phyloP scores from a whole-genome alignment of 2,329 filamentous ascomycete species.

The Pestalotiopsis sp. region DNA sequence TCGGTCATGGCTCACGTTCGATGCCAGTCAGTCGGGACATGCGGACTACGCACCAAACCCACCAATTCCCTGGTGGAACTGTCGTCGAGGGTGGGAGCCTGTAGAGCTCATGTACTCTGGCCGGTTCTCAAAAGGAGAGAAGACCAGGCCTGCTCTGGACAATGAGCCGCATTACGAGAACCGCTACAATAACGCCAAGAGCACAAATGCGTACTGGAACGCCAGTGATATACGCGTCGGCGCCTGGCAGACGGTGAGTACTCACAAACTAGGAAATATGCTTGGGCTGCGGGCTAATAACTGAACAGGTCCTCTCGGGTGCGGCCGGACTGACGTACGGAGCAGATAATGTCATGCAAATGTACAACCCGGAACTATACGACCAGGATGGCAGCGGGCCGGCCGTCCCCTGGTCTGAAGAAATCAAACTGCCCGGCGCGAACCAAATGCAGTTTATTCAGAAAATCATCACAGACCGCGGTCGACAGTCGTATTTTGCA shows the following conservation, averaged over 20 bases:
- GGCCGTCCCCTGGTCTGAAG: constrained; percentile 15
- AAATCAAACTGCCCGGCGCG: constrained; percentile 20
- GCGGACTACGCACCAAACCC: constrained; percentile 23
- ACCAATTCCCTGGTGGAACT: constrained; percentile 21
- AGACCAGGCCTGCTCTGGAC: constrained; percentile 20
- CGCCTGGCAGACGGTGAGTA: constrained; percentile 21
- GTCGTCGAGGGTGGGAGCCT: constrained; percentile 19
- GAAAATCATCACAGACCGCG: constrained; percentile 20
- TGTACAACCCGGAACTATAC: constrained; percentile 19
- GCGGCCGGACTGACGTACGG: constrained; percentile 23
- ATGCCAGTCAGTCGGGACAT: constrained; percentile 23
- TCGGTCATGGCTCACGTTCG: constrained; percentile 22
- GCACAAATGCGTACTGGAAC: constrained; percentile 19
- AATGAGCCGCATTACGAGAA: constrained; percentile 24
- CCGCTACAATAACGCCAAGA: constrained; percentile 21
- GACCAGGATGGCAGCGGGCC: constrained; percentile 18
- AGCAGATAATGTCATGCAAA: constrained; percentile 22
- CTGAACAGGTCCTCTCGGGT: constrained; percentile 18
- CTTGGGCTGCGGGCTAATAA: background rate
- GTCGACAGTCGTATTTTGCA: constrained; percentile 17
- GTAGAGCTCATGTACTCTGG: constrained; percentile 21
- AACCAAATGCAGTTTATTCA: constrained; percentile 21
- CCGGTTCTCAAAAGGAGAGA: constrained; percentile 14
- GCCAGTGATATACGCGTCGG: constrained; percentile 21
- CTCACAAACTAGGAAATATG: background rate